These are phyloP conservation scores for Urochloa ruziziensis DNA, from an alignment of 176 grass and related monocot species.

Conservation along the genomic window DNA sequence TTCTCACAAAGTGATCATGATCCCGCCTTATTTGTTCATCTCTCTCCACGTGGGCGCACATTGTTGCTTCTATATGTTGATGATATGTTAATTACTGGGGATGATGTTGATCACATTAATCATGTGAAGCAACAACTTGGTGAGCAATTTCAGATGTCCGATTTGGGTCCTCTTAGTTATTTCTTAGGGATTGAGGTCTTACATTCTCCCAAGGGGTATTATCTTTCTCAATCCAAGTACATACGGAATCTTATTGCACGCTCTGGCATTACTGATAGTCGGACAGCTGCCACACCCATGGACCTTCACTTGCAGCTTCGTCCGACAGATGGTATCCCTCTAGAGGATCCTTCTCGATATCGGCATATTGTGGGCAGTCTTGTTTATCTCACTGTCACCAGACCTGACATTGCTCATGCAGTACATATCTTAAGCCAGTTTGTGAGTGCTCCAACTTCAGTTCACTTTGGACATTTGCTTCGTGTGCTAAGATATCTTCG, in stretches of 20 bases:
- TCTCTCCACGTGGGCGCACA: background rate
- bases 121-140: background rate
- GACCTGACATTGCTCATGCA: background rate
- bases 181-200: background rate
- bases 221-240: background rate
- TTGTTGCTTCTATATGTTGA: background rate
- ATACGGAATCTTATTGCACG: background rate
- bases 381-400: background rate
- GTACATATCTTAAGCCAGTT: background rate
- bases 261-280: background rate
- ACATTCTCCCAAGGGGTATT: background rate
- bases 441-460: background rate
- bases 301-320: background rate
- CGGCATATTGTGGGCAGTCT: background rate
- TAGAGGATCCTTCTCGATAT: background rate
- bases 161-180: background rate
- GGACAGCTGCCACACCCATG: background rate
- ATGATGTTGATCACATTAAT: background rate
- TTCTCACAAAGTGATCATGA: background rate
- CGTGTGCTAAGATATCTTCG: background rate
- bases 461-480: background rate
- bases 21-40: background rate
- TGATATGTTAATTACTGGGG: background rate
- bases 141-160: background rate
- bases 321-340: background rate